Evolutionary conservation across 23 red algal species (phyloP).

Genomic region (Gracilariopsis chorda): DNA sequence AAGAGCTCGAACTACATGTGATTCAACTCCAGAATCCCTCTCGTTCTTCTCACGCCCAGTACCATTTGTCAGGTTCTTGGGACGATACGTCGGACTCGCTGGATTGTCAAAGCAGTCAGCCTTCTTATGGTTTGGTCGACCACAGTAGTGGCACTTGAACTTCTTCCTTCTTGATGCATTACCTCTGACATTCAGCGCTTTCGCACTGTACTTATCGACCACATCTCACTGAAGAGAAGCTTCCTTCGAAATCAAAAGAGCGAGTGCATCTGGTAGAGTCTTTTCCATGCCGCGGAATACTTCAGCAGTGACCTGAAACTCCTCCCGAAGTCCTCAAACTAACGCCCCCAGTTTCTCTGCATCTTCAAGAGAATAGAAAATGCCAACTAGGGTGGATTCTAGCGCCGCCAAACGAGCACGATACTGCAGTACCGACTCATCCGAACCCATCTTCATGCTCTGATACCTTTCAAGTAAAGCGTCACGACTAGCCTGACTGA

Average conservation of each 20-base stretch:
- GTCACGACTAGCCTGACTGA: neutral
- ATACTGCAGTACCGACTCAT: neutral
- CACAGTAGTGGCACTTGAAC: slow-evolving; percentile 6
- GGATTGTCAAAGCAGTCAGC: slow-evolving; percentile 22
- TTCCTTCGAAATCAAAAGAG: neutral
- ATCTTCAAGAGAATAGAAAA: neutral
- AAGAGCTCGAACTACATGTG: neutral
- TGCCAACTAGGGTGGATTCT: neutral
- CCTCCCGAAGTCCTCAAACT: neutral
- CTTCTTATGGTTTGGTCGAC: neutral
- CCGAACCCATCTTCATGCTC: neutral
- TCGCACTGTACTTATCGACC: neutral
- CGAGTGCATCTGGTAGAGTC: neutral
- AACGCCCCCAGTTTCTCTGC: neutral
- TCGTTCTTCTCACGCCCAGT: neutral
- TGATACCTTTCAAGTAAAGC: neutral
- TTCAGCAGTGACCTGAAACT: neutral
- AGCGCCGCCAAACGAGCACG: neutral
- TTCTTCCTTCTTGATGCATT: neutral
- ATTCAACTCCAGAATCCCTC: neutral
- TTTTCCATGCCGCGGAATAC: neutral
- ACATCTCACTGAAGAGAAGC: neutral
- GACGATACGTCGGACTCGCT: neutral
- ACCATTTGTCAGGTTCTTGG: neutral
- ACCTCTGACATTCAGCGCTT: neutral